Percentiles rank a stretch among this genome's conserved stretches.
Evolutionary conservation across 176 grass and related monocot genomes (phyloP).

Genomic region (Musa itinerans): DNA sequence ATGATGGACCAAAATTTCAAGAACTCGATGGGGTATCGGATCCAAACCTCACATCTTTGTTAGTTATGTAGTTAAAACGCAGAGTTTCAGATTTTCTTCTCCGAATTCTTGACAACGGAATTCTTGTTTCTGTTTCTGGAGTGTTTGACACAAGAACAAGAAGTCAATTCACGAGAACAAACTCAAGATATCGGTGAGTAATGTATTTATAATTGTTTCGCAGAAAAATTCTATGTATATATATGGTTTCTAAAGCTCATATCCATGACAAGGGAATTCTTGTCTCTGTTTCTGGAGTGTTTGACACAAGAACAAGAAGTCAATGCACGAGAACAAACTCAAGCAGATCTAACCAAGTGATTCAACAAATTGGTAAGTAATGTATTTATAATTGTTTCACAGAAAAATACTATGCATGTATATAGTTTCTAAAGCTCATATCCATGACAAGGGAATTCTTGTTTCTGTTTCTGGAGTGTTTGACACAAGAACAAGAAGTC

Average conservation of each 20-base stretch:
- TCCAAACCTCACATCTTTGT: constrained; percentile 55
- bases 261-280: background rate
- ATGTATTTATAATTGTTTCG: too few relatives aligned
- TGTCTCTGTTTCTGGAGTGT: constrained; percentile 15
- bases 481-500: background rate
- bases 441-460: background rate
- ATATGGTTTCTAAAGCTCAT: too few relatives aligned
- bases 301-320: background rate
- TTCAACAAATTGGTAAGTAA: too few relatives aligned
- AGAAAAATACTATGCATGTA: too few relatives aligned
- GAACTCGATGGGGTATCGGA: constrained; percentile 1
- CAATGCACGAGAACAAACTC: background rate
- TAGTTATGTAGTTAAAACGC: constrained; percentile 51
- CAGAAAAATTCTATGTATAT: too few relatives aligned
- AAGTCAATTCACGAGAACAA: background rate
- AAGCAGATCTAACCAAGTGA: background rate
- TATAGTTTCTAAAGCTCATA: too few relatives aligned
- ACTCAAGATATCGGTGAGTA: background rate
- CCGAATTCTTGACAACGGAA: constrained; percentile 18
- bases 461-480: constrained; percentile 16
- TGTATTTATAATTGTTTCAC: too few relatives aligned
- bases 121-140: constrained; percentile 20
- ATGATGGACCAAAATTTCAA: background rate
- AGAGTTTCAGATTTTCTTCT: constrained; percentile 64
- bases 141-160: background rate